Evolutionary conservation across 2,329 filamentous ascomycete species (phyloP), one percentile per base, ranked within the genome.

Genomic region (Aureobasidium sp.): DNA sequence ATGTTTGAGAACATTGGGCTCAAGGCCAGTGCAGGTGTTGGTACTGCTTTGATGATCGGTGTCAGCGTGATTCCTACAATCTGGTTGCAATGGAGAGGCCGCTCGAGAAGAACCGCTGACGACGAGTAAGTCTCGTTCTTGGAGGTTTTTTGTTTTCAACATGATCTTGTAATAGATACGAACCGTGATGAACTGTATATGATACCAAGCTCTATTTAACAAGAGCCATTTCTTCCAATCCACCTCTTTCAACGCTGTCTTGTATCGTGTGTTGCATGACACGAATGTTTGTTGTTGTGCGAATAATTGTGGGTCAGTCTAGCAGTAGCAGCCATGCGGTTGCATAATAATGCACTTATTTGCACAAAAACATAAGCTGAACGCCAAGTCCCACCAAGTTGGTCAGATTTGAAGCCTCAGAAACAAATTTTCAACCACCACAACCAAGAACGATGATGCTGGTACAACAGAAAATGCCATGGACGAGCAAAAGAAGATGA

Each of bases 1-100:
- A 74, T 78, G 73, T 75, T 78, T 48, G 67, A 70, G 3, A 67
- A 66, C 5, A 63, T 75, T 67, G 64, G 64, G 5, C 32, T 63
- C n/a, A n/a, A 52, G 13, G 69, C 66, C 3, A 75, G 71, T 17
- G 72, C 73, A 1, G 76, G 73, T 0, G 68, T 77, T 5, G 70
- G 71, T 62, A 69, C 69, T 41, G 75, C 66, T 0, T 69, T 78
- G n/a, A 71, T 78, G 15, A 68, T 71, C 17, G 73, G 66, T 13
- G 68, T 70, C 44, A 69, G 70, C 20, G 65, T 76, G 9, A 12
- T 72, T 17, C 71, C 74, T 1, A 71, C 68, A 12, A 65, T 73
- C 1, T 67, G 71, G 2, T 52, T 74, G 39, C 74, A 76, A 29
- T 66, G 61, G 53, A 64, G 59, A 37, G 69, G 69, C 13, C 46